Percentiles rank a stretch among this genome's conserved stretches.
These are phyloP conservation scores for Vitis hybrid DNA, from an alignment of 177 flowering plant genomes.

Conservation along the genomic window DNA sequence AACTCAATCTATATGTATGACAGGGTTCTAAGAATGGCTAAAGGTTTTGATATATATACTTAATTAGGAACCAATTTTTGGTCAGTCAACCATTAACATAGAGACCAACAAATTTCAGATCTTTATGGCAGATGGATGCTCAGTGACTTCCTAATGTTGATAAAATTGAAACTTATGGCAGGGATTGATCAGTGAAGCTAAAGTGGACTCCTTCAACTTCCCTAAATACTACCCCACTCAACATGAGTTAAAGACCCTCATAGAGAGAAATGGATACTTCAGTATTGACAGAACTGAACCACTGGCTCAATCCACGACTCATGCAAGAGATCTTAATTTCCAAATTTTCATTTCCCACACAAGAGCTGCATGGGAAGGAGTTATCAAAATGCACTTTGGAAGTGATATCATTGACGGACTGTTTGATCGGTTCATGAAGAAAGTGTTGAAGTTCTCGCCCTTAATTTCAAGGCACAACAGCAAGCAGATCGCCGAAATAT, in stretches of 20 bases:
- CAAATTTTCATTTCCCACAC: neutral
- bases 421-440: constrained; percentile 1
- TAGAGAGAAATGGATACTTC: constrained; percentile 4
- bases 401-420: neutral
- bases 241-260: neutral
- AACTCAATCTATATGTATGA: too few species aligned
- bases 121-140: too few species aligned
- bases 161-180: neutral
- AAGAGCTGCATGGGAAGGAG: neutral
- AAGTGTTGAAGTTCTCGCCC: neutral
- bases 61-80: too few species aligned
- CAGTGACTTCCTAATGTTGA: too few species aligned
- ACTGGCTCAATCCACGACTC: neutral
- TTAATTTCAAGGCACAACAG: neutral
- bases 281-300: neutral
- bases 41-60: too few species aligned
- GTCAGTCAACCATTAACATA: too few species aligned
- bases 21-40: too few species aligned
- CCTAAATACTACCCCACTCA: constrained; percentile 4
- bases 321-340: neutral
- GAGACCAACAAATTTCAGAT: too few species aligned
- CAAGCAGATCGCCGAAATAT: neutral
- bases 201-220: constrained; percentile 12
- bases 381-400: neutral
- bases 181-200: constrained; percentile 5